Evolutionary conservation across 495 filamentous ascomycete genomes (phyloP).

Genomic region (Podospora conica): DNA sequence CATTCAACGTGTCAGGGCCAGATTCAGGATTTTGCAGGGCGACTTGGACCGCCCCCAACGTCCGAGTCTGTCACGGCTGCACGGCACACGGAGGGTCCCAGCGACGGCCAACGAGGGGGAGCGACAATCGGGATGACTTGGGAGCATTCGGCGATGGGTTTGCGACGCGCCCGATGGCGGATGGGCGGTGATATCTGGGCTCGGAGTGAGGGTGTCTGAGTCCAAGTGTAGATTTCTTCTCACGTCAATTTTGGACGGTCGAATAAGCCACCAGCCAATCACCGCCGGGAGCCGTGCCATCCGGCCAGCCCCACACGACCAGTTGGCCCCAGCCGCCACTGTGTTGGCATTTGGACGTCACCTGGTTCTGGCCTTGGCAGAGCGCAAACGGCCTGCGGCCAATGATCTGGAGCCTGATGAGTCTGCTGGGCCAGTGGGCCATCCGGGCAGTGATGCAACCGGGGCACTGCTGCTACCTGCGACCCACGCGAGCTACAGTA

Average conservation of each 20-base stretch:
- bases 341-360: background rate
- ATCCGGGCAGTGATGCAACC: background rate
- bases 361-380: background rate
- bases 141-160: conserved; percentile 2
- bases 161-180: background rate
- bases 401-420: background rate
- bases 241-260: conserved; percentile 32
- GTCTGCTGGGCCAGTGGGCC: background rate
- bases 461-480: background rate
- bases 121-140: background rate
- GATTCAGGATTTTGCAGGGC: conserved; percentile 1
- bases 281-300: conserved; percentile 6
- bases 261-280: conserved; percentile 30
- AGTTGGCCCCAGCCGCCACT: conserved; percentile 14
- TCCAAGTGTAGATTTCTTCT: conserved; percentile 32
- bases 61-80: conserved; percentile 5
- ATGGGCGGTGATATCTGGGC: conserved; percentile 16
- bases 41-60: conserved; percentile 5
- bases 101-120: background rate
- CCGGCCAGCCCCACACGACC: conserved; percentile 20
- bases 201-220: background rate
- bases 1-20: conserved; percentile 32
- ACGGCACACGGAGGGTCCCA: background rate
- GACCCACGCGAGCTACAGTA: too few relatives aligned
- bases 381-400: background rate